A percentile compares a stretch with the other conserved stretches of the same genome.
Evolutionary conservation across 495 filamentous ascomycete species (phyloP).

Genomic region (Talaromyces ruber): DNA sequence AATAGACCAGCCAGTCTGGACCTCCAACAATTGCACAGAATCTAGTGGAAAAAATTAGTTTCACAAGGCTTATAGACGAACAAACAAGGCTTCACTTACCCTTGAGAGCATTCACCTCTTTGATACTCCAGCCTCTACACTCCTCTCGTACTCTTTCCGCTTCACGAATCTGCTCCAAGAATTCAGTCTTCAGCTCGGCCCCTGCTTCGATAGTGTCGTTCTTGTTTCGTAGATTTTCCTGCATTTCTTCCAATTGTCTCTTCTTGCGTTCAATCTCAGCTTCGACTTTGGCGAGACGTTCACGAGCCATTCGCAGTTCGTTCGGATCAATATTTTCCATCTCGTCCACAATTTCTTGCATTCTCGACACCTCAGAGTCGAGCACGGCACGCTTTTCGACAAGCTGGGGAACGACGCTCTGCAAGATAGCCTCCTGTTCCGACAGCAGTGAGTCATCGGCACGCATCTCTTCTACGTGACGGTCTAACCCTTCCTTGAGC

Average conservation of each 20-base stretch:
- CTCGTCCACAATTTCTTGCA: constrained; percentile 65
- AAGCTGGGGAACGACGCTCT: constrained; percentile 55
- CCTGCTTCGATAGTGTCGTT: constrained; percentile 50
- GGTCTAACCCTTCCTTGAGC: constrained; percentile 67
- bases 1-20: constrained; percentile 68
- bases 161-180: constrained; percentile 63
- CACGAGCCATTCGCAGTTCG: constrained; percentile 59
- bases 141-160: constrained; percentile 80
- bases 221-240: constrained; percentile 52
- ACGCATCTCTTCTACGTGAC: constrained; percentile 66
- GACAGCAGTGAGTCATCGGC: constrained; percentile 60
- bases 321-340: constrained; percentile 71
- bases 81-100: constrained; percentile 31
- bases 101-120: constrained; percentile 67
- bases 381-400: constrained; percentile 50
- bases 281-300: constrained; percentile 55
- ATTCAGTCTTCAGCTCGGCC: constrained; percentile 58
- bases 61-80: not conserved
- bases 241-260: constrained; percentile 53
- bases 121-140: constrained; percentile 78
- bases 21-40: constrained; percentile 60
- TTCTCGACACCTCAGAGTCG: constrained; percentile 48
- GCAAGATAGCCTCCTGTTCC: constrained; percentile 58
- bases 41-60: constrained; percentile 28
- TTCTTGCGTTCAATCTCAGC: constrained; percentile 61